Percentiles rank a stretch among this genome's conserved stretches.
These are phyloP conservation scores for Balakata baccata DNA, from an alignment of 345 rosid species.

Conservation along the genomic window DNA sequence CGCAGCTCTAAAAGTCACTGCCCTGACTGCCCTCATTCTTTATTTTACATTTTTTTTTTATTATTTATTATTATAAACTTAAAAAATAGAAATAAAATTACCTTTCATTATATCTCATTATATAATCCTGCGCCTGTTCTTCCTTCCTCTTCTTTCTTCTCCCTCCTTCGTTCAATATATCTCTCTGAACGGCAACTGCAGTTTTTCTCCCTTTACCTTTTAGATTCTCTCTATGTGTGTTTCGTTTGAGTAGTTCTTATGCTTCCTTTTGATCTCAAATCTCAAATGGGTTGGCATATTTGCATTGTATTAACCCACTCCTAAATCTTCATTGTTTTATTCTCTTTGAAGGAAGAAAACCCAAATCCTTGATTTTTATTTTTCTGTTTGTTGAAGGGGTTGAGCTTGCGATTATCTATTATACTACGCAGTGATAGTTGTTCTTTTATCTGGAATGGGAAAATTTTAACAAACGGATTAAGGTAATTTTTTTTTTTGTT, in stretches of 20 bases:
- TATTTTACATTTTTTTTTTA: neutral
- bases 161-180: too few relatives aligned
- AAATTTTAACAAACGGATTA: slow-evolving; percentile 30
- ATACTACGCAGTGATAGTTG: neutral
- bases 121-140: neutral
- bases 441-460: slow-evolving; percentile 18
- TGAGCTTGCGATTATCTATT: slow-evolving; percentile 21
- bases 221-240: neutral
- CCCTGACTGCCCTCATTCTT: too few relatives aligned
- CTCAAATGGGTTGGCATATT: slow-evolving; percentile 28
- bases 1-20: slow-evolving; percentile 47
- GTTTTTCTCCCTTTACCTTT: slow-evolving; percentile 12
- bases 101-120: too few relatives aligned
- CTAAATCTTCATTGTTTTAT: neutral
- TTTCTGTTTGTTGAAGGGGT: too few relatives aligned
- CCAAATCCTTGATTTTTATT: neutral
- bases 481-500: slow-evolving; percentile 13
- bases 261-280: neutral
- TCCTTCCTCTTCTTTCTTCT: neutral
- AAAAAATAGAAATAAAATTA: too few relatives aligned
- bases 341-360: neutral
- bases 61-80: too few relatives aligned
- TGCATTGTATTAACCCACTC: slow-evolving; percentile 15
- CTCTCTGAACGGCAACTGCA: neutral
- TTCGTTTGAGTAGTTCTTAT: neutral